Conservation (phyloP, 768 basidiomycete species). For the Pleurotus citrinopileatus region DNA sequence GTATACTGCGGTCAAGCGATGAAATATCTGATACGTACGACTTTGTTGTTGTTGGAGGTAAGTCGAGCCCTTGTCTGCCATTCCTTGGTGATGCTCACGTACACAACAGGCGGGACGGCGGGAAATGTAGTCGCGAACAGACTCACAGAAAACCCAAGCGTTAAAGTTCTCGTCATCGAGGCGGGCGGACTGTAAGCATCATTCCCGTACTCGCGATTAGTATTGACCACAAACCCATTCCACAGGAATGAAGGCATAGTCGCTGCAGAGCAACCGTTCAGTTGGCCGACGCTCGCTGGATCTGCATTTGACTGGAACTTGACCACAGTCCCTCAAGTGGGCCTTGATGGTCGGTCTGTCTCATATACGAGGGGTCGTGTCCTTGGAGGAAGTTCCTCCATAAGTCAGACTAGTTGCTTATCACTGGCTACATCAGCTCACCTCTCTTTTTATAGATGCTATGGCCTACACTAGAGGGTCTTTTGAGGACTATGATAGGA, state of each 20-base stretch:
- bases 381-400: constrained; percentile 30
- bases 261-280: constrained; percentile 10
- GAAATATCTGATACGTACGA: background rate
- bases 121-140: background rate
- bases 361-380: constrained; percentile 25
- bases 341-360: constrained; percentile 19
- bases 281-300: background rate
- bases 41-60: constrained; percentile 12
- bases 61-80: background rate
- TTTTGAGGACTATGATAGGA: constrained; percentile 23
- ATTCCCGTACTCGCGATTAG: background rate
- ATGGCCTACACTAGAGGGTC: constrained; percentile 24
- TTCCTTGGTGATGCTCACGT: background rate
- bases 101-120: constrained; percentile 12
- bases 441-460: constrained; percentile 13
- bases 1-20: background rate
- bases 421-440: background rate
- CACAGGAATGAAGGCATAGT: constrained; percentile 6
- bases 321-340: constrained; percentile 20
- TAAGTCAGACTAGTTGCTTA: constrained; percentile 21
- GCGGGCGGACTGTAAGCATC: constrained; percentile 11
- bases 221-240: background rate
- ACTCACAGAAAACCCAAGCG: constrained; percentile 11
- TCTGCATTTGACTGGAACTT: constrained; percentile 21
- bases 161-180: constrained; percentile 12